Conservation (phyloP, 805 yeast genomes). For the Nakazawaea ernobii region DNA sequence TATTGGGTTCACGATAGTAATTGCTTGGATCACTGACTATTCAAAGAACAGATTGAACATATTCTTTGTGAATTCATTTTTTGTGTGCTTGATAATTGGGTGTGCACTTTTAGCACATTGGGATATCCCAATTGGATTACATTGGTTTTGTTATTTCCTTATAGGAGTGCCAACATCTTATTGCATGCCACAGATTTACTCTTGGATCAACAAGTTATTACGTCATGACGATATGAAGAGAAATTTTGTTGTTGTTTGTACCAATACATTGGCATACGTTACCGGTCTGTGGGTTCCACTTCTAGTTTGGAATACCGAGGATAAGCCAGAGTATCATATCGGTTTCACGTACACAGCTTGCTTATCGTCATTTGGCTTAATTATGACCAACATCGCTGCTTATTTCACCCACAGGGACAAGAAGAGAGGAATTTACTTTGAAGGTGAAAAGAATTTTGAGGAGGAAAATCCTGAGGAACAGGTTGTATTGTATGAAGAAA, state of each 20-base stretch:
- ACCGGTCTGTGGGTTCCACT: slow-evolving; percentile 37
- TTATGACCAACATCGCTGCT: slow-evolving; percentile 22
- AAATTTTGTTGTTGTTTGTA: slow-evolving; percentile 30
- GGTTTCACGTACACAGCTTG: slow-evolving; percentile 35
- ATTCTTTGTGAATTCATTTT: slow-evolving; percentile 31
- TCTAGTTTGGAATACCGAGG: slow-evolving; percentile 32
- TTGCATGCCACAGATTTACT: slow-evolving; percentile 52
- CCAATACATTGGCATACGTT: slow-evolving; percentile 37
- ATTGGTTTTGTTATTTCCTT: slow-evolving; percentile 45
- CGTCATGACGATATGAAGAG: slow-evolving; percentile 37
- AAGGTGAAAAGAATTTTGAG: not conserved
- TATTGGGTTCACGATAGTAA: slow-evolving; percentile 29
- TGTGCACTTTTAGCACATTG: slow-evolving; percentile 38
- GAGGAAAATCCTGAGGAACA: not conserved
- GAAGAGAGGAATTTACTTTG: not conserved
- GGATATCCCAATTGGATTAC: slow-evolving; percentile 42
- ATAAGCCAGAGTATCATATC: slow-evolving; percentile 29
- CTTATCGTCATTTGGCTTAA: slow-evolving; percentile 27
- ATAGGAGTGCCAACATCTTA: slow-evolving; percentile 41
- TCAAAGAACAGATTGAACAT: slow-evolving; percentile 30
- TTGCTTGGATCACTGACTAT: slow-evolving; percentile 33
- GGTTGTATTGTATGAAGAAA: not conserved
- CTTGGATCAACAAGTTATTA: slow-evolving; percentile 49
- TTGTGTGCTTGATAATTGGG: slow-evolving; percentile 35
- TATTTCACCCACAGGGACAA: slow-evolving; percentile 10